These are phyloP conservation scores for Fusarium devonianum DNA, from an alignment of 2,329 filamentous ascomycete genomes.

Conservation along the genomic window DNA sequence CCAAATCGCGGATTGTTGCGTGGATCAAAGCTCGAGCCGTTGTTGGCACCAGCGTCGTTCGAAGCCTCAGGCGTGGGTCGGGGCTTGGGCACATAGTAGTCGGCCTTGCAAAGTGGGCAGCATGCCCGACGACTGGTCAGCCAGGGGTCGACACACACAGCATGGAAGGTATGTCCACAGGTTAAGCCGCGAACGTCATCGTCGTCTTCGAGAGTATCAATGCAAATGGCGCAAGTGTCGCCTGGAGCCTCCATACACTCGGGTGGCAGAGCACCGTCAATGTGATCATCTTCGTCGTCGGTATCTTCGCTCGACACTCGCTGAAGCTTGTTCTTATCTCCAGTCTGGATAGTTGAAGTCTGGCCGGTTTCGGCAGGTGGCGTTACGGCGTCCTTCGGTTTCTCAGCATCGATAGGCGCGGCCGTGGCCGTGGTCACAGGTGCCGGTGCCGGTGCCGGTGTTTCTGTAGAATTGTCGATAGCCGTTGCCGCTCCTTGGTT, in stretches of 20 bases:
- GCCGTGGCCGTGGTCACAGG: slow-evolving; percentile 31
- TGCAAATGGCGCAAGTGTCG: slow-evolving; percentile 95
- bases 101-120: slow-evolving; percentile 96
- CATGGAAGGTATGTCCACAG: slow-evolving; percentile 98
- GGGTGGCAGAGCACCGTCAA: slow-evolving; percentile 80
- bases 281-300: slow-evolving; percentile 79
- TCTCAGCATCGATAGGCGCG: slow-evolving; percentile 28
- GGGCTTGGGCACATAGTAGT: slow-evolving; percentile 95
- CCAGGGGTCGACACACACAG: slow-evolving; percentile 95
- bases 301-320: slow-evolving; percentile 59
- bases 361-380: slow-evolving; percentile 36
- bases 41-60: slow-evolving; percentile 46
- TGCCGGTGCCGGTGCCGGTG: slow-evolving; percentile 21
- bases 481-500: slow-evolving; percentile 31
- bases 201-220: slow-evolving; percentile 92
- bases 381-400: slow-evolving; percentile 30
- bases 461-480: slow-evolving; percentile 11
- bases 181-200: slow-evolving; percentile 93
- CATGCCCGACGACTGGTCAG: slow-evolving; percentile 91
- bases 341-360: slow-evolving; percentile 32
- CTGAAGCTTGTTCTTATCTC: slow-evolving; percentile 44
- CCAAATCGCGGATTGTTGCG: slow-evolving; percentile 56
- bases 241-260: slow-evolving; percentile 83
- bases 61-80: slow-evolving; percentile 60
- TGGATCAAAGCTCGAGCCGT: slow-evolving; percentile 41